Evolutionary conservation across 2,329 filamentous ascomycete species (phyloP).

Genomic region (Fusarium ambrosium): DNA sequence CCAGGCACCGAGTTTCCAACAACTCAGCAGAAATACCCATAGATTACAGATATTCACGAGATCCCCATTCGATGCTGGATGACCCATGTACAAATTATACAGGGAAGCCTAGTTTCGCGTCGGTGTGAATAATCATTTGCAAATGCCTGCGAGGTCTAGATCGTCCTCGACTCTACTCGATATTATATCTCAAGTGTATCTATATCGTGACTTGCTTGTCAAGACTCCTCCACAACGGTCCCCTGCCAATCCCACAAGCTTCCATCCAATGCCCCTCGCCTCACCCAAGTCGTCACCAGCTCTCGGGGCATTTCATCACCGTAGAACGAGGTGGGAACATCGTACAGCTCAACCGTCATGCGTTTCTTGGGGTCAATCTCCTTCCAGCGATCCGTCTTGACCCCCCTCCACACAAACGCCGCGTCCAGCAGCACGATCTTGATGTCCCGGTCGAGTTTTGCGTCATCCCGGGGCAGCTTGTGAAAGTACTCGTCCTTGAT

Average conservation of each 20-base stretch:
- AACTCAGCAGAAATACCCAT: neutral
- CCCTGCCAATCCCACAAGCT: conserved; percentile 55
- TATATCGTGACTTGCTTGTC: neutral
- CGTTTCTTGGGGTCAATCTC: conserved; percentile 53
- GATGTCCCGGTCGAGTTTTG: conserved; percentile 45
- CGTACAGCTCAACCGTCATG: conserved; percentile 56
- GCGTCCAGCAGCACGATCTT: conserved; percentile 52
- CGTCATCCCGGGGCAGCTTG: conserved; percentile 47
- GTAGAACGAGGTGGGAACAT: conserved; percentile 57
- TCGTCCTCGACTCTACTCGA: neutral
- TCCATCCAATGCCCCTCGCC: conserved; percentile 56
- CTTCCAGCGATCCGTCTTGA: conserved; percentile 49
- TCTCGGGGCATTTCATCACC: conserved; percentile 54
- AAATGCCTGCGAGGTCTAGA: neutral
- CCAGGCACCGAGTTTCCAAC: neutral
- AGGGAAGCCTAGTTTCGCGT: neutral
- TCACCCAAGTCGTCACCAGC: conserved; percentile 58
- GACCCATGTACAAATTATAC: neutral
- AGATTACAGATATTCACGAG: neutral
- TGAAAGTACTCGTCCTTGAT: conserved; percentile 59
- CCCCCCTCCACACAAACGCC: conserved; percentile 38
- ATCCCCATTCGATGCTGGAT: neutral
- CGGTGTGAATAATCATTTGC: neutral
- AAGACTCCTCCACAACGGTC: conserved; percentile 24
- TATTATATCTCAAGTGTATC: neutral